phyloP scores from a whole-genome alignment of 2,329 filamentous ascomycete genomes.

The Zymoseptoria crescenta region DNA sequence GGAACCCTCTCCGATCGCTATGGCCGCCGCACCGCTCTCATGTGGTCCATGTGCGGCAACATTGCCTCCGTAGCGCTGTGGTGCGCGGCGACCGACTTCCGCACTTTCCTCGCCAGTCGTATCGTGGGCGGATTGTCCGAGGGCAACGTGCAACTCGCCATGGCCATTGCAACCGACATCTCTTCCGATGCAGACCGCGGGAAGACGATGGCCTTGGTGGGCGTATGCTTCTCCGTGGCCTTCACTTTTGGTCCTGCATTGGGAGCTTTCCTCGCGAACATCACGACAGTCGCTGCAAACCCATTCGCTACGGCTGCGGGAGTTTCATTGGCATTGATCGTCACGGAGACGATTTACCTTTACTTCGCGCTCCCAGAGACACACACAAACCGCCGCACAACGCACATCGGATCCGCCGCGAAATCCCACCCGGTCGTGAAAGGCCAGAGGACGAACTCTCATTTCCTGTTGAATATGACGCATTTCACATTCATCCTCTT shows the following conservation, averaged over 20 bases:
- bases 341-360: conserved; percentile 80
- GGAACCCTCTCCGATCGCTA: conserved; percentile 80
- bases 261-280: conserved; percentile 73
- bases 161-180: conserved; percentile 93
- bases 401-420: conserved; percentile 19
- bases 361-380: conserved; percentile 84
- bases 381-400: conserved; percentile 39
- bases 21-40: conserved; percentile 76
- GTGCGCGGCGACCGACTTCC: conserved; percentile 88
- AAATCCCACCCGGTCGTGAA: conserved; percentile 18
- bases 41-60: conserved; percentile 89
- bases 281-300: conserved; percentile 73
- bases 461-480: conserved; percentile 69
- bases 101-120: conserved; percentile 89
- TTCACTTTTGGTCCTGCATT: conserved; percentile 94
- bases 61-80: conserved; percentile 88
- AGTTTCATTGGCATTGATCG: conserved; percentile 75
- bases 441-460: conserved; percentile 65
- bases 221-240: conserved; percentile 91
- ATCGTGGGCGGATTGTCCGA: conserved; percentile 90
- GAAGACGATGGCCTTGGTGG: conserved; percentile 91
- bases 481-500: conserved; percentile 92
- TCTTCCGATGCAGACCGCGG: conserved; percentile 78
- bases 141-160: conserved; percentile 92
- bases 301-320: conserved; percentile 90